Evolutionary conservation across 164 flowering plant genomes (phyloP), one percentile per base, ranked within the genome.

Genomic region (Vitis amurensis): DNA sequence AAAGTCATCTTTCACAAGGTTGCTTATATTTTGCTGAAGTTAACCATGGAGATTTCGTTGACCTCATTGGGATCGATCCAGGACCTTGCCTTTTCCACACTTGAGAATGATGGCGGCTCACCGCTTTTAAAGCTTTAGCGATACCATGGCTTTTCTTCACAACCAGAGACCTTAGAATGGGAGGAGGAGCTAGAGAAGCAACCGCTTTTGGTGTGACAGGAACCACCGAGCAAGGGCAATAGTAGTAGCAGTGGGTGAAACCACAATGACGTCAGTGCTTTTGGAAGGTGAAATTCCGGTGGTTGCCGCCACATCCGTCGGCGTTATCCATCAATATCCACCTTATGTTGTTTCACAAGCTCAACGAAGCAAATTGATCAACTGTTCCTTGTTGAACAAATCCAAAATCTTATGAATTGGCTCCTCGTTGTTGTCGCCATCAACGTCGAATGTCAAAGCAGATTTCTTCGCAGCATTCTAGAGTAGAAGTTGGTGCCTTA

Each of bases 261-360:
- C 78, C 48, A 72, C 80, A 74, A 71, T 82, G 74, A 64, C 55
- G 14, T 48, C 64, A 69, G 14, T 59, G 31, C 61, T 72, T 78
- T 79, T 75, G 2, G 81, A 30, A 52, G 85, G 78, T 13, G 74
- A 12, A 77, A 94, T 87, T 50, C 97, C 94, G 1, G 94, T 96
- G 0, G 92, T 91, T 17, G 83, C 75, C 76, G 90, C 97, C 53
- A 94, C 76, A 75, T 94, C 98, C 11, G 75, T 82, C 0, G 97
- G 85, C 0, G 95, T 91, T 17, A 94, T 86, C n/a, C n/a, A n/a
- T n/a, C n/a, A 12, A 94, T 74, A 61, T 94, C 92, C 55, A 94
- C 86, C 84, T 87, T 91, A 67, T 92, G 93, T 78, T 94, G 90
- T 85, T 94, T 94, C 1, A 95, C 97, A 17, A 94, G 83, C 86